These are phyloP conservation scores for Botrytis cinerea DNA, from an alignment of 2,329 filamentous ascomycete species.

Conservation along the genomic window DNA sequence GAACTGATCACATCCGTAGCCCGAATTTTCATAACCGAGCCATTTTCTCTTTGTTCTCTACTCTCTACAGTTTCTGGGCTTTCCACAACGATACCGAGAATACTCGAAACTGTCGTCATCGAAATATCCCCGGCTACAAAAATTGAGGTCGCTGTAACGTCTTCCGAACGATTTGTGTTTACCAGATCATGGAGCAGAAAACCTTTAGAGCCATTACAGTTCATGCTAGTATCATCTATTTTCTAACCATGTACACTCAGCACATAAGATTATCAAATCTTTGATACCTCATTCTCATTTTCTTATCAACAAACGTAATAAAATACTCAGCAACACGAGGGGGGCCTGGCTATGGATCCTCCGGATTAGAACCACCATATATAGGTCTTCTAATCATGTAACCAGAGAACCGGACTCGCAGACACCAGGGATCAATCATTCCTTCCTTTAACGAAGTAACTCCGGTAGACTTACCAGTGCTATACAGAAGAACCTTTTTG, in stretches of 20 bases:
- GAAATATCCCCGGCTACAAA: not conserved
- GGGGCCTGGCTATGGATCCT: slow-evolving; percentile 25
- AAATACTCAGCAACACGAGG: slow-evolving; percentile 18
- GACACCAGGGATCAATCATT: slow-evolving; percentile 13
- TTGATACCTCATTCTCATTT: slow-evolving; percentile 14
- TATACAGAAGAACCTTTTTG: not conserved
- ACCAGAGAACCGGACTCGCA: slow-evolving; percentile 19
- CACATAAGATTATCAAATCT: slow-evolving; percentile 19
- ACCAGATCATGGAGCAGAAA: too few relatives aligned
- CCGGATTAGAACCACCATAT: slow-evolving; percentile 22
- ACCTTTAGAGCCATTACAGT: too few relatives aligned
- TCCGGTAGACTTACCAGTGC: not conserved
- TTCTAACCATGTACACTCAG: too few relatives aligned
- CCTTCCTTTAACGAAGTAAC: slow-evolving; percentile 2
- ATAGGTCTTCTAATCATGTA: not conserved
- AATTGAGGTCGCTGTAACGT: slow-evolving; percentile 14
- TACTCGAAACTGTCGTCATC: too few relatives aligned
- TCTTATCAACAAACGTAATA: slow-evolving; percentile 21
- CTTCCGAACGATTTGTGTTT: slow-evolving; percentile 11
- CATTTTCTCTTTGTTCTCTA: not conserved
- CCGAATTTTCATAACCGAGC: not conserved
- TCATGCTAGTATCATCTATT: too few relatives aligned
- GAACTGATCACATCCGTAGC: not conserved
- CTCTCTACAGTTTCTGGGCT: too few relatives aligned
- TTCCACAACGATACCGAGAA: not conserved